Evolutionary conservation across 1,284 basidiomycete species (phyloP), one percentile per base, ranked within the genome.

Genomic region (Melanopsichium pennsylvanicum): DNA sequence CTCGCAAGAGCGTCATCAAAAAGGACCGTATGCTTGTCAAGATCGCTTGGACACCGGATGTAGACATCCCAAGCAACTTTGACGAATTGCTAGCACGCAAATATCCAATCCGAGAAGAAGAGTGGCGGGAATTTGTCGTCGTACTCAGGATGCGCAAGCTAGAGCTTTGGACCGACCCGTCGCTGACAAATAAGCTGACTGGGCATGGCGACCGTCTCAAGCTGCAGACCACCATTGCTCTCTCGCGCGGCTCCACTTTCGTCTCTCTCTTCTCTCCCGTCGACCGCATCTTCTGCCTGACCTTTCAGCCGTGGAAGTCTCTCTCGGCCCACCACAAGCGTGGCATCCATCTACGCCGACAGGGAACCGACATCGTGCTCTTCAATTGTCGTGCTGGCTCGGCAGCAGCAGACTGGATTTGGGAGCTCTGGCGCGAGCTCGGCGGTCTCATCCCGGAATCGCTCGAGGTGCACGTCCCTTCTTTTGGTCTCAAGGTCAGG

Each of bases 1-100:
- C 68, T 5, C 57, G 57, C 31, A 58, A 46, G 21, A 61, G 59
- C 13, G 62, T 72, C 13, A 51, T 76, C 19, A 80, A 81, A 87
- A 63, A 81, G 90, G 91, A 93, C 80, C 85, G 91, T 67, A 93
- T 93, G 90, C 85, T 92, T 12, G 87, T 93, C 37, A 86, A 90
- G 60, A 84, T 88, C 9, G 86, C 85, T 39, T 87, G 88, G 73
- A 86, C 87, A 5, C 85, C 85, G 47, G 82, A 82, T 4, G 86
- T 87, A 54, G 82, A 82, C 21, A 70, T 90, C 1, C 82, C 85
- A 4, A 66, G 76, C 5, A 80, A 84, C 40, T 92, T 91, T 72
- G 87, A 91, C 72, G 91, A 92, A 72, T 81, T 82, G 29, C 84
- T 86, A 52, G 87, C 89, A 7, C 74, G 80, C 13, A 71, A 71